Base-by-base conservation (phyloP, 164 flowering plant species). In the Piper longum region DNA sequence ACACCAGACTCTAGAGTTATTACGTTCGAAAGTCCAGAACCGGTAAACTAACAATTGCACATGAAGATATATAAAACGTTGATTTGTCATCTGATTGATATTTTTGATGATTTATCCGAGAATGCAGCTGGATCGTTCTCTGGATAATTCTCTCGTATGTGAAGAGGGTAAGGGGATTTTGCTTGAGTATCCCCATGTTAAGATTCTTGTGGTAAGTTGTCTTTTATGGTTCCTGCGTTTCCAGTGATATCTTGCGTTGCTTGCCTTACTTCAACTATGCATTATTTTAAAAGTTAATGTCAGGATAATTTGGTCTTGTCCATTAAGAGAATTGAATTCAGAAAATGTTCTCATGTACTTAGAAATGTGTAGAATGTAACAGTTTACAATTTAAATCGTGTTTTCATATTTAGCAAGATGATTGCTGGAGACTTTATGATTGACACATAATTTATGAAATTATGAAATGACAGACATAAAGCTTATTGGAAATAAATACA, bases 11-110 rank as follows among this genome's bases (percentile, higher is more conserved):
- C 52, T 48, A 9, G 14, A 48, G 52, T 9, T 48, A 48, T 44
- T 5, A 44, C 70, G 58, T 85, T 87, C 71, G 97, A 89, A 73
- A 71, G 73, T 61, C 88, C 86, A 45, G 87, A 82, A 74, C 62
- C 76, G 62, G 75, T 48, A 48, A 48, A 48, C 52, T 48, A 14
- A 12, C 3, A 48, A 48, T 48, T 48, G 3, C 12, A 48, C 14
- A 48, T 9, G 14, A 48, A 8, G 52, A 48, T 48, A 2, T 48
- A 12, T 5, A 3, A 3, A 48, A 9, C 14, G 52, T 3, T 48
- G 14, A 2, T 48, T 48, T 48, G 52, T 14, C 52, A 48, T 48
- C 14, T 48, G 52, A 14, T 9, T 12, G 9, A 8, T 9, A 9
- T 48, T 48, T 48, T 8, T 48, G 52, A 9, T 14, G 9, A 9